Evolutionary conservation across 257 asterid species (phyloP), one percentile per base, ranked within the genome.

Genomic region (Mentha longifolia): DNA sequence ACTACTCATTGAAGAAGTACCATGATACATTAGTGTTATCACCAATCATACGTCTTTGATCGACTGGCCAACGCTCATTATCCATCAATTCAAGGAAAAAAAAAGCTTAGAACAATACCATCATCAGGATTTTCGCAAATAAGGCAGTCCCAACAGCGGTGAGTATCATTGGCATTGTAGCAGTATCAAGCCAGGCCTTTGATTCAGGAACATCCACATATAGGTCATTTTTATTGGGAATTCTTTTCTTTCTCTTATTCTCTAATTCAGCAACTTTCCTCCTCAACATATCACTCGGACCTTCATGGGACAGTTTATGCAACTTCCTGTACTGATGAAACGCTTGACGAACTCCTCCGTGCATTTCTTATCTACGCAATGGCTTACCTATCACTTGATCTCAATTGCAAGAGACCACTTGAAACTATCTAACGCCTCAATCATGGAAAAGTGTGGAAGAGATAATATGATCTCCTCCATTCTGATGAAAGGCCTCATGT

Each of bases 151-250:
- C 97, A n/a, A 88, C 92, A 6, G 77, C 92, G 59, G 85, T 83
- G 65, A 91, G 93, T 63, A 89, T 78, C 92, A 89, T 66, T 1
- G 99, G 97, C 97, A 94, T 83, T 39, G 89, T 76, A 58, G 96
- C 87, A 6, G 95, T 84, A 71, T 94, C 99, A 60, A 91, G 93
- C 43, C 58, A 94, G 13, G 89, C 61, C 76, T 42, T 75, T 45
- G 96, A 85, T 77, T 89, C 97, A 41, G 95, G 93, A 66, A 89
- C 96, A 64, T 91, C 87, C 22, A 91, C 95, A 41, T 84, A 82
- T 5, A 87, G 70, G 71, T 85, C 79, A 37, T 76, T 76, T 82
- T 78, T 91, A 75, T 76, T 77, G 37, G 86, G 79, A 66, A 73
- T 76, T 31, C 85, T 83, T 49, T 58, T 66, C 78, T 81, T 85